These are phyloP conservation scores for Salix caprea DNA, from an alignment of 345 rosid genomes.

Conservation along the genomic window DNA sequence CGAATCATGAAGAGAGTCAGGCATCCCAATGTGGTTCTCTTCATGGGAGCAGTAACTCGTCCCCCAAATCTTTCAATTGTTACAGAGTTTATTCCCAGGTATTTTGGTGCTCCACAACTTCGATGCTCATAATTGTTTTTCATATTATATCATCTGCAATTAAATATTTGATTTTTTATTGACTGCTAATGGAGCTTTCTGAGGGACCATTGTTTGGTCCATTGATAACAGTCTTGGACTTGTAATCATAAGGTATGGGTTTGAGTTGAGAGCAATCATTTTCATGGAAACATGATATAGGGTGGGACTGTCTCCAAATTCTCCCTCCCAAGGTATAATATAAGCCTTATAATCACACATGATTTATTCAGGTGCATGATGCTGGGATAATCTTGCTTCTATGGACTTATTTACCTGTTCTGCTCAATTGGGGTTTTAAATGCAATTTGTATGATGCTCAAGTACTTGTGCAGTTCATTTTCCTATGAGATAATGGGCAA, in stretches of 20 bases:
- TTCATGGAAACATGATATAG: background rate
- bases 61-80: conserved; percentile 89
- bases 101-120: conserved; percentile 14
- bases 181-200: background rate
- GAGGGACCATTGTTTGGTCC: background rate
- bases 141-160: background rate
- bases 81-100: conserved; percentile 94
- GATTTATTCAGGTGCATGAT: background rate
- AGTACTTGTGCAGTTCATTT: background rate
- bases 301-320: background rate
- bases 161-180: background rate
- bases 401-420: background rate
- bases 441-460: background rate
- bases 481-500: background rate
- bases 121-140: conserved; percentile 5
- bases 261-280: background rate
- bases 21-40: conserved; percentile 97
- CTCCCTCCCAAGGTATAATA: background rate
- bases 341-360: background rate
- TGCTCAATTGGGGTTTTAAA: background rate
- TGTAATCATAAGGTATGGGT: background rate
- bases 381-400: background rate
- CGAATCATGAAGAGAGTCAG: conserved; percentile 76
- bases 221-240: background rate
- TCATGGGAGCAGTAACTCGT: conserved; percentile 97